Evolutionary conservation across 2,329 filamentous ascomycete species (phyloP).

Genomic region (Aspergillus sp.): DNA sequence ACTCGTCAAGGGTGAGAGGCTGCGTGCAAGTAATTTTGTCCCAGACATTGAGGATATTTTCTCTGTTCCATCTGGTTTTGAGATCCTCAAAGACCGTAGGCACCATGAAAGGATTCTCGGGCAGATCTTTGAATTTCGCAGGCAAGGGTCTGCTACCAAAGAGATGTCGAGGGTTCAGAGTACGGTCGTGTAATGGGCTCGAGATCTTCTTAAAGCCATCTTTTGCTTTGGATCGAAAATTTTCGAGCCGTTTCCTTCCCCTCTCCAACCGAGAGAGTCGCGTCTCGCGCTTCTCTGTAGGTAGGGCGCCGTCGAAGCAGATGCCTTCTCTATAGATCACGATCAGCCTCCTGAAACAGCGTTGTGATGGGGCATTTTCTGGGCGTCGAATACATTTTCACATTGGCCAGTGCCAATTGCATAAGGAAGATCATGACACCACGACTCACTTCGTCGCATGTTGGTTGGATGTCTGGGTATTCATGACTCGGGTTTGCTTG

Average conservation of each 20-base stretch:
- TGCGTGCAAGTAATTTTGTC: slow-evolving; percentile 18
- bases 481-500: slow-evolving; percentile 39
- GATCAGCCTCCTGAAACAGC: slow-evolving; percentile 12
- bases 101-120: slow-evolving; percentile 70
- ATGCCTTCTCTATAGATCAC: slow-evolving; percentile 58
- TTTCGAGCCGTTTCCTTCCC: slow-evolving; percentile 57
- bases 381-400: slow-evolving; percentile 68
- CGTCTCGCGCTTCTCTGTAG: slow-evolving; percentile 61
- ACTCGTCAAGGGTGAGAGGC: slow-evolving; percentile 26
- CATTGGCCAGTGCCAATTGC: slow-evolving; percentile 53
- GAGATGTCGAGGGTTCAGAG: slow-evolving; percentile 21
- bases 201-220: slow-evolving; percentile 22
- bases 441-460: slow-evolving; percentile 63
- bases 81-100: slow-evolving; percentile 74
- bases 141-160: slow-evolving; percentile 26
- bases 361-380: slow-evolving; percentile 5
- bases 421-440: slow-evolving; percentile 64
- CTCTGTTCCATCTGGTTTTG: slow-evolving; percentile 42
- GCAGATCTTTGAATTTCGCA: slow-evolving; percentile 36
- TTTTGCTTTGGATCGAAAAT: slow-evolving; percentile 42
- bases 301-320: slow-evolving; percentile 84
- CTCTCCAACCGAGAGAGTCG: slow-evolving; percentile 61
- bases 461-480: slow-evolving; percentile 54
- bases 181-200: slow-evolving; percentile 6
- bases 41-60: slow-evolving; percentile 21